Base-by-base conservation (phyloP, 2,329 filamentous ascomycete genomes). In the Penicillium aurantiogriseum region DNA sequence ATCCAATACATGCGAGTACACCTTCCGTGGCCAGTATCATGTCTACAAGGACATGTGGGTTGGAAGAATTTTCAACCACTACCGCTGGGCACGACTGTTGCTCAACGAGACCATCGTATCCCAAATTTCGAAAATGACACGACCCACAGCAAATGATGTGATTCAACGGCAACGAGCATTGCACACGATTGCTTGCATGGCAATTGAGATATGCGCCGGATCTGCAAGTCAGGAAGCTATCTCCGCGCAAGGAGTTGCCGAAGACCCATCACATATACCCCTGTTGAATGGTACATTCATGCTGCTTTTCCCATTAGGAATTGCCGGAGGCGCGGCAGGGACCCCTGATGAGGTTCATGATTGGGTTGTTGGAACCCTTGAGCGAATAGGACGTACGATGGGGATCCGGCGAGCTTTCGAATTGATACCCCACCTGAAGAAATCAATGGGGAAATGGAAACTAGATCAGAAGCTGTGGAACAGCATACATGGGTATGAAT, bases 211-310 rank as follows among this genome's bases (percentile, higher is more conserved):
- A 35, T 69, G 68, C 42, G 56, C 60, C 31, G 63, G 61, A 2
- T 56, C 62, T 10, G 63, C 65, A 21, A 66, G 59, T 13, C 65
- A 67, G 51, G 55, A 61, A 48, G 46, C 57, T 25, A 46, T 53
- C 36, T 48, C 54, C 23, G 47, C 39, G 6, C n/a, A 47, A 35
- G 58, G 54, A 5, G 15, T 49, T n/a, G 29, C 58, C 9, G 21
- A 27, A 21, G 23, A 29, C 6, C n/a, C 35, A 5, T 44, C 36
- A 5, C 49, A 39, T 17, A 17, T 56, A 8, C 62, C 65, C 27
- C 61, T 61, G 7, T 39, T 70, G 3, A 68, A 66, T 46, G 67
- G 67, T 5, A 56, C 63, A 1, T 68, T 69, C 21, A 63, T 65
- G 58, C 25, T 66, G 33, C 47, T 68, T 19, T 68, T 67, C 36